phyloP scores from a whole-genome alignment of 495 filamentous ascomycete genomes.

The Cladorrhinum samala region DNA sequence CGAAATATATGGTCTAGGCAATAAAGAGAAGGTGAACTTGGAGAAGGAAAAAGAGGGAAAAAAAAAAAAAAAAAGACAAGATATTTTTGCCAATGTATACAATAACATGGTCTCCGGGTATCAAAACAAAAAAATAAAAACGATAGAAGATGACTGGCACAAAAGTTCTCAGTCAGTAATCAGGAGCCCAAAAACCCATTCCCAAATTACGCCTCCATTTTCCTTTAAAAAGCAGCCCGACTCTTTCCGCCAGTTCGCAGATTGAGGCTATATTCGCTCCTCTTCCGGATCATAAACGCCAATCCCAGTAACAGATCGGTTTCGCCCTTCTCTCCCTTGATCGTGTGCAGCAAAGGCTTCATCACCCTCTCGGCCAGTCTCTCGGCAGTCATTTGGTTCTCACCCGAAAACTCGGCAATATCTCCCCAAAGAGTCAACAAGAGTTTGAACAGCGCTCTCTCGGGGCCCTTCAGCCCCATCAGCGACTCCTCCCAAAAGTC shows the following conservation, averaged over 20 bases:
- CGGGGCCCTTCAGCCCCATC: slow-evolving; percentile 31
- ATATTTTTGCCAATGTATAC: too few species aligned
- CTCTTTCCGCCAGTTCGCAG: background rate
- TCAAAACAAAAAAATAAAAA: background rate
- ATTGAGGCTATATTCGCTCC: slow-evolving; percentile 30
- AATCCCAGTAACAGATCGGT: slow-evolving; percentile 38
- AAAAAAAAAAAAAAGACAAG: background rate
- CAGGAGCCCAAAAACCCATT: background rate
- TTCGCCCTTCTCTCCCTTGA: slow-evolving; percentile 21
- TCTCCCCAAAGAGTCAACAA: slow-evolving; percentile 41
- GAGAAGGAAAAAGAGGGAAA: background rate
- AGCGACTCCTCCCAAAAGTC: slow-evolving; percentile 46
- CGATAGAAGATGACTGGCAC: too few species aligned
- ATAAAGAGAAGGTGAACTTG: too few species aligned
- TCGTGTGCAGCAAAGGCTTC: slow-evolving; percentile 35
- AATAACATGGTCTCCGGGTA: background rate
- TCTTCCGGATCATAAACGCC: slow-evolving; percentile 41
- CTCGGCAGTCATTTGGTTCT: slow-evolving; percentile 43
- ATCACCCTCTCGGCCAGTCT: slow-evolving; percentile 33
- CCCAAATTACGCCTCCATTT: background rate
- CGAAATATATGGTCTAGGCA: too few species aligned
- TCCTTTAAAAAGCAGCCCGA: background rate
- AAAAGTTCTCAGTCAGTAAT: too few species aligned
- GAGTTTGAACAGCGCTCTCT: slow-evolving; percentile 36
- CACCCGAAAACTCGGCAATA: slow-evolving; percentile 27